phyloP scores from a whole-genome alignment of 306 rosid species.

The Sicyos baderoa region DNA sequence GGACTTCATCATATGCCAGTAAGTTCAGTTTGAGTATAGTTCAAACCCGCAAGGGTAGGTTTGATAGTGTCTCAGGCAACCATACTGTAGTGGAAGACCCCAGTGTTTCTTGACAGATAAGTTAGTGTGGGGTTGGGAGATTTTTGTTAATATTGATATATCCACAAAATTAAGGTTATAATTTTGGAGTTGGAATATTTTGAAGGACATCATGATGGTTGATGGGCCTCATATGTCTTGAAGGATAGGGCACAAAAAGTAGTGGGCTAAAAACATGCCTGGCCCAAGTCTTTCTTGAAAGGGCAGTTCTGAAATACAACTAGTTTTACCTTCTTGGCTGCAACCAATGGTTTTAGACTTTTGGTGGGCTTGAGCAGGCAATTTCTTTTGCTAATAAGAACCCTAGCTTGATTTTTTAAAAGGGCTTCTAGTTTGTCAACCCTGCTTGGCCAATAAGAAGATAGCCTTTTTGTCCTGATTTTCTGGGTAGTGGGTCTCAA shows the following conservation, averaged over 20 bases:
- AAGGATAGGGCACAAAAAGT: conserved; percentile 29
- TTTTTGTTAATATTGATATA: conserved; percentile 15
- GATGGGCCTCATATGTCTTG: conserved; percentile 26
- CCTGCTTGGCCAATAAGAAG: conserved; percentile 24
- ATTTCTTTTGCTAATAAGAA: background rate
- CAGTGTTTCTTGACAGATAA: conserved; percentile 15
- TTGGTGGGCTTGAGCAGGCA: conserved; percentile 28
- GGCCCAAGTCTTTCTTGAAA: conserved; percentile 26
- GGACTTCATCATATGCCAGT: too few species aligned
- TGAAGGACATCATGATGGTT: conserved; percentile 35
- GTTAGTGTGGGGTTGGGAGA: conserved; percentile 21
- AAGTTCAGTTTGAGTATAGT: too few species aligned
- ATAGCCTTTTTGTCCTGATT: conserved; percentile 23
- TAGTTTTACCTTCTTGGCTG: conserved; percentile 21
- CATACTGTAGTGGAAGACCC: conserved; percentile 14
- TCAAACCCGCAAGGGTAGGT: background rate
- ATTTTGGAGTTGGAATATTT: conserved; percentile 30
- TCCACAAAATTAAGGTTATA: conserved; percentile 23
- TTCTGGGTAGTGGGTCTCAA: conserved; percentile 40
- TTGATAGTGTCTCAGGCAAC: background rate
- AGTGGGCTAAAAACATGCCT: conserved; percentile 33
- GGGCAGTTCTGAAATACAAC: conserved; percentile 11
- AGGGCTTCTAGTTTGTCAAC: conserved; percentile 7
- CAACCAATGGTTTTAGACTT: conserved; percentile 15
- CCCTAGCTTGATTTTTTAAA: conserved; percentile 3